These are phyloP conservation scores for Sporopachydermia cereana DNA, from an alignment of 1,139 yeast species.

Conservation along the genomic window DNA sequence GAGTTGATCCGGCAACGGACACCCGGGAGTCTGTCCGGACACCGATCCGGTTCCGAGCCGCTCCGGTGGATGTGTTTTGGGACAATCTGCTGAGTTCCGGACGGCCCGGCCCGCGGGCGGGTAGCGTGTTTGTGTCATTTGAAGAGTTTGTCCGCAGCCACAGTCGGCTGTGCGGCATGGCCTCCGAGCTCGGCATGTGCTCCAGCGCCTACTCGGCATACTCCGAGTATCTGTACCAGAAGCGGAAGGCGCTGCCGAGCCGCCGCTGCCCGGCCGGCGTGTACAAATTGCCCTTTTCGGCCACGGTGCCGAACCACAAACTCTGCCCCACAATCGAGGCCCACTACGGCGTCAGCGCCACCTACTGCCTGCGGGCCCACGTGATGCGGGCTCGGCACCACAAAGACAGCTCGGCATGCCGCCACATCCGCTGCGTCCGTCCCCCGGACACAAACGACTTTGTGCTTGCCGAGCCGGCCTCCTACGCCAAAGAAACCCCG, in stretches of 20 bases:
- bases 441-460: neutral
- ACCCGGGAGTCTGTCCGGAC: neutral
- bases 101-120: neutral
- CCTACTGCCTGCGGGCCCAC: neutral
- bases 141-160: neutral
- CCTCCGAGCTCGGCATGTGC: neutral
- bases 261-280: neutral
- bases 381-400: neutral
- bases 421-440: neutral
- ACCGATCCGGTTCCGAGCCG: neutral
- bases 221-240: neutral
- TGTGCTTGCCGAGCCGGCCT: neutral
- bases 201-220: neutral
- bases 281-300: neutral
- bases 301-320: neutral
- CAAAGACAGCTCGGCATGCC: neutral
- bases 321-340: neutral
- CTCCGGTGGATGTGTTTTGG: neutral
- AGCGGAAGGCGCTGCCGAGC: neutral
- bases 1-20: too few relatives aligned
- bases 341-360: neutral
- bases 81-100: neutral
- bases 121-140: neutral
- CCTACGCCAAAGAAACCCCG: neutral
- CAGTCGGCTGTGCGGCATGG: neutral